Percentiles rank a stretch among this genome's conserved stretches.
Evolutionary conservation across 805 yeast species (phyloP).

Genomic region (Yarrowia sp.): DNA sequence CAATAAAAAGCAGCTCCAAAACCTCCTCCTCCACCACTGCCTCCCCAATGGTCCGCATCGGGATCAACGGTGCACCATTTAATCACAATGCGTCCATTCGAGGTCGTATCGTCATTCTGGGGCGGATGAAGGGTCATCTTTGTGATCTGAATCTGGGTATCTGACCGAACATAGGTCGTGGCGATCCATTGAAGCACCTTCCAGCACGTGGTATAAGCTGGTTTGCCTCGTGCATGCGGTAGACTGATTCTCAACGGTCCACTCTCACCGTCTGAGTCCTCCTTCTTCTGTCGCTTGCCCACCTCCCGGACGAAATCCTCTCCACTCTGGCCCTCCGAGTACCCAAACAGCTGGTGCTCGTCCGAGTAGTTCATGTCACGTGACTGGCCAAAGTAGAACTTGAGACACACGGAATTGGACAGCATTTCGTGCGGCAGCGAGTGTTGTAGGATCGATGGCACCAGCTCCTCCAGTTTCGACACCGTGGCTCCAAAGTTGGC

Average conservation of each 20-base stretch:
- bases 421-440: slow-evolving; percentile 27
- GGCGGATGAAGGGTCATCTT: slow-evolving; percentile 34
- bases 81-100: slow-evolving; percentile 8
- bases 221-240: slow-evolving; percentile 30
- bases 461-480: slow-evolving; percentile 26
- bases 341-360: slow-evolving; percentile 29
- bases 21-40: slow-evolving; percentile 2
- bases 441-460: slow-evolving; percentile 15
- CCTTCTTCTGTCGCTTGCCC: background rate
- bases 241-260: slow-evolving; percentile 9
- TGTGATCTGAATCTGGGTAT: slow-evolving; percentile 18
- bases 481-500: slow-evolving; percentile 37
- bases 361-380: slow-evolving; percentile 21
- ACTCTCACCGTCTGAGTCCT: background rate
- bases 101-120: slow-evolving; percentile 15
- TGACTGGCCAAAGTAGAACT: slow-evolving; percentile 34
- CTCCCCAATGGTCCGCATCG: slow-evolving; percentile 12
- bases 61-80: slow-evolving; percentile 27
- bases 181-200: slow-evolving; percentile 24
- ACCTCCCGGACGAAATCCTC: slow-evolving; percentile 29
- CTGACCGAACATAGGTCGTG: slow-evolving; percentile 17
- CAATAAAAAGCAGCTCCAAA: slow-evolving; percentile 6
- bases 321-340: slow-evolving; percentile 10
- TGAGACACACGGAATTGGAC: slow-evolving; percentile 34
- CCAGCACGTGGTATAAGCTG: slow-evolving; percentile 35